Base-by-base conservation (phyloP, 805 yeast genomes). In the Lachancea mirantina region DNA sequence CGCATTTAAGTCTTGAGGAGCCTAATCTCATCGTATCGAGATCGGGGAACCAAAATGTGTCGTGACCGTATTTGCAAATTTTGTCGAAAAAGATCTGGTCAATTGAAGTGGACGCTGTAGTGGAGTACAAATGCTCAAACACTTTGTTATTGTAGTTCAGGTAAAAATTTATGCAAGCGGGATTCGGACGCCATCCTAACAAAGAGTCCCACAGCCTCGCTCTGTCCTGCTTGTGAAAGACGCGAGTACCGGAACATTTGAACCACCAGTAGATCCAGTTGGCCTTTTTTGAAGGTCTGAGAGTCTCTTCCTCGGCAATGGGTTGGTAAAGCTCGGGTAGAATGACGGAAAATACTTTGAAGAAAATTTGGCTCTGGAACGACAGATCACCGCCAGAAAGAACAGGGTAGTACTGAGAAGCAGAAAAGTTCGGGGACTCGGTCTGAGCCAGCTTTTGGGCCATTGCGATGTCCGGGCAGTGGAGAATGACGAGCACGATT, bases 241-340 rank as follows among this genome's bases (percentile, higher is more conserved):
- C 85, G 57, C 83, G 83, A 9, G 92, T 74, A 14, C 96, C 96
- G 50, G 84, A 74, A 69, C 83, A 88, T 52, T 85, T 84, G 42
- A 88, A 65, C 96, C 96, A 88, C 95, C 95, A 88, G 23, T 84
- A 69, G 16, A 87, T 64, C 96, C 96, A 88, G 45, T 84, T 92
- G 41, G 81, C 85, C 39, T 74, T 67, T 26, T 69, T 65, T 11
- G 61, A 46, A 24, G 74, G 69, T 43, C 75, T 75, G 28, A 82
- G 57, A 16, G 82, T 70, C 38, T 81, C 87, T 46, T 88, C 96
- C 48, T 84, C 94, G 23, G 76, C 76, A 41, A 88, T 73, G 40
- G 75, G 83, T 39, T 70, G 72, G 30, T 83, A 78, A 24, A 88
- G 57, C 47, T 84, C 95, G 2, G 95, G 95, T 35, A 84, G 59